phyloP scores from a whole-genome alignment of 768 basidiomycete genomes.

The Suillus subalutaceus region DNA sequence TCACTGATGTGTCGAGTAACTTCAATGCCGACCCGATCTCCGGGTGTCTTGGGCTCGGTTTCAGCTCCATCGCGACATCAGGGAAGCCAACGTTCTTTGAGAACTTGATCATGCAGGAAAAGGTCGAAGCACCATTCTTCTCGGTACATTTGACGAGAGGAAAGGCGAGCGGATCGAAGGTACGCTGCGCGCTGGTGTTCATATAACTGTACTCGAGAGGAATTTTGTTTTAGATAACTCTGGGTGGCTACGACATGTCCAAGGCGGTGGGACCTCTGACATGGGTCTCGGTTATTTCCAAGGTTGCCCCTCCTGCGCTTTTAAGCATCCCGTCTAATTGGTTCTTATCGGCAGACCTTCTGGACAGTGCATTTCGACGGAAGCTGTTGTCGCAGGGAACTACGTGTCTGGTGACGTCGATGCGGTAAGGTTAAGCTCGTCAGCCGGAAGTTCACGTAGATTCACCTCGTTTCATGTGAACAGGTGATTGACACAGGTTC shows the following conservation, averaged over 20 bases:
- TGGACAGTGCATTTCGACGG: constrained; percentile 59
- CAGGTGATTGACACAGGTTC: constrained; percentile 74
- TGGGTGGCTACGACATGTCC: constrained; percentile 37
- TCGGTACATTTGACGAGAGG: constrained; percentile 57
- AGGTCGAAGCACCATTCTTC: constrained; percentile 52
- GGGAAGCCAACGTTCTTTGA: constrained; percentile 62
- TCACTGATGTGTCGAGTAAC: constrained; percentile 47
- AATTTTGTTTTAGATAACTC: constrained; percentile 9
- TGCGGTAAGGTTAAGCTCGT: constrained; percentile 21
- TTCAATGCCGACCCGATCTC: constrained; percentile 54
- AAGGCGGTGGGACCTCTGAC: constrained; percentile 32
- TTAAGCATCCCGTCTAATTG: neutral
- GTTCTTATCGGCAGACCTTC: constrained; percentile 47
- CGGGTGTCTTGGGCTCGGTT: constrained; percentile 66
- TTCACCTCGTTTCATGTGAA: neutral
- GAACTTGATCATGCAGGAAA: constrained; percentile 49
- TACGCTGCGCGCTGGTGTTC: constrained; percentile 24
- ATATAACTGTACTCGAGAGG: neutral
- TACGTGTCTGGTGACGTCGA: constrained; percentile 6
- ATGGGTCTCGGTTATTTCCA: constrained; percentile 42
- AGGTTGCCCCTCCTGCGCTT: constrained; percentile 27
- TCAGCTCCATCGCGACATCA: constrained; percentile 53
- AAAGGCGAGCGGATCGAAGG: constrained; percentile 49
- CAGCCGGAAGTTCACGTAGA: constrained; percentile 5
- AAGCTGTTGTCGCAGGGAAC: constrained; percentile 38